Evolutionary conservation across 208 protist species (phyloP).

Genomic region (Herpetomonas samuelpessoai): DNA sequence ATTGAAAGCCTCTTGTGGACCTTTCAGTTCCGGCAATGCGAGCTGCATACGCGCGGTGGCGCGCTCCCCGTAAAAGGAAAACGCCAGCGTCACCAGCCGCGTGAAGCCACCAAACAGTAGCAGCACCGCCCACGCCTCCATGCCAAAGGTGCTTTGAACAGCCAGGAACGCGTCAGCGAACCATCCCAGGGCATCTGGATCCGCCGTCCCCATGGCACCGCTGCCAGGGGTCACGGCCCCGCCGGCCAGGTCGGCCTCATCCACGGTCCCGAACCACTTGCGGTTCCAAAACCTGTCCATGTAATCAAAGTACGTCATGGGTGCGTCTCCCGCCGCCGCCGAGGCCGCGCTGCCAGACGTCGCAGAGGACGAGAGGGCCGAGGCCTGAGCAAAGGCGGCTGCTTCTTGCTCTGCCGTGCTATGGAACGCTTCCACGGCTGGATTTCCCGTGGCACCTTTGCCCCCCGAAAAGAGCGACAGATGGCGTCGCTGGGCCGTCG

Average conservation of each 20-base stretch:
- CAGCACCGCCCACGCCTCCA: slow-evolving; percentile 54
- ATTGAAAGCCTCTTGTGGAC: slow-evolving; percentile 72
- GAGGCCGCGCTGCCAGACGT: no score
- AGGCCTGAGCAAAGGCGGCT: no score
- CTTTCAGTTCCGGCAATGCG: slow-evolving; percentile 61
- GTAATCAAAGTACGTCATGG: slow-evolving; percentile 48
- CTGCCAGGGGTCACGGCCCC: not conserved
- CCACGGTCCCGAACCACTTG: slow-evolving; percentile 70
- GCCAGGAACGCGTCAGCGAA: slow-evolving; percentile 43
- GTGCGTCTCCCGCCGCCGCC: not conserved
- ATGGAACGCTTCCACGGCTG: no score
- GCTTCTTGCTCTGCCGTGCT: no score
- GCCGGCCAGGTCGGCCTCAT: slow-evolving; percentile 15
- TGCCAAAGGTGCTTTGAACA: slow-evolving; percentile 33
- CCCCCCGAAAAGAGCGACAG: no score
- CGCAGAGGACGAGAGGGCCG: no score
- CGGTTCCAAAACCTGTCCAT: slow-evolving; percentile 59
- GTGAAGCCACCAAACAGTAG: slow-evolving; percentile 48
- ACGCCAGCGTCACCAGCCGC: slow-evolving; percentile 59
- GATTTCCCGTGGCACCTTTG: no score
- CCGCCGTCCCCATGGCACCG: slow-evolving; percentile 1
- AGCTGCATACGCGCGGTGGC: slow-evolving; percentile 72
- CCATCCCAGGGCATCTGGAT: slow-evolving; percentile 1
- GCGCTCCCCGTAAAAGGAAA: slow-evolving; percentile 85
- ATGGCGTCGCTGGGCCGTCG: no score